Percentiles rank a stretch among this genome's conserved stretches.
Conservation (phyloP, 2,329 filamentous ascomycete genomes). For the Fusarium protoensiforme region DNA sequence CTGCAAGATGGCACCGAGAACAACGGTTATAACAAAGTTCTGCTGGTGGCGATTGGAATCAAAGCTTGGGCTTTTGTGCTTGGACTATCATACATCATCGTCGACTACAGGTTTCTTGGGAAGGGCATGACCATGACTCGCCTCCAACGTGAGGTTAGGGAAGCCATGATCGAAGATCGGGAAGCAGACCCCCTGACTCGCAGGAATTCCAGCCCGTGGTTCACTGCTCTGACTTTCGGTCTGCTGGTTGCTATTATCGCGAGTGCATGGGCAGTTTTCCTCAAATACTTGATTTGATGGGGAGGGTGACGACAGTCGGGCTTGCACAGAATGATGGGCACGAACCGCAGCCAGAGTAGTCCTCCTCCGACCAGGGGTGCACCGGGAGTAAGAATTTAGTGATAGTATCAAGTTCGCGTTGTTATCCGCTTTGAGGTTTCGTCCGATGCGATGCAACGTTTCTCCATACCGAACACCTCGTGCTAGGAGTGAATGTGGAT, state of each 20-base stretch:
- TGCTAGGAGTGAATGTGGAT: background rate
- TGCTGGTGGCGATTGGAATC: slow-evolving; percentile 26
- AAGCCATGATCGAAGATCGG: slow-evolving; percentile 23
- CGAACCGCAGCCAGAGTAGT: background rate
- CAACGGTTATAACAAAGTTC: slow-evolving; percentile 30
- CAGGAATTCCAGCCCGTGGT: slow-evolving; percentile 13
- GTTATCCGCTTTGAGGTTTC: background rate
- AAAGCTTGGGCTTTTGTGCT: slow-evolving; percentile 34
- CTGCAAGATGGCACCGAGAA: slow-evolving; percentile 33
- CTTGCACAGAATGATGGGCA: background rate
- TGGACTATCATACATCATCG: slow-evolving; percentile 30
- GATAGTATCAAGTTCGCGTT: background rate
- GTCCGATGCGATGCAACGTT: background rate
- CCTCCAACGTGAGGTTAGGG: slow-evolving; percentile 20
- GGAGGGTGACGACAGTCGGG: too few relatives aligned
- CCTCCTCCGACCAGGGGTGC: background rate
- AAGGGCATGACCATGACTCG: slow-evolving; percentile 37
- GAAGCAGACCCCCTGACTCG: slow-evolving; percentile 31
- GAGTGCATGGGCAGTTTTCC: slow-evolving; percentile 32
- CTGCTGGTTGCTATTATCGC: slow-evolving; percentile 28
- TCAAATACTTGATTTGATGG: slow-evolving; percentile 28
- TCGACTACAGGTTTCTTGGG: slow-evolving; percentile 33
- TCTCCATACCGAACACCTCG: background rate
- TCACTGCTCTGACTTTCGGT: slow-evolving; percentile 3
- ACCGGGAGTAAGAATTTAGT: background rate